These are phyloP conservation scores for Fusarium staphyleae DNA, from an alignment of 2,329 filamentous ascomycete species.

Conservation along the genomic window DNA sequence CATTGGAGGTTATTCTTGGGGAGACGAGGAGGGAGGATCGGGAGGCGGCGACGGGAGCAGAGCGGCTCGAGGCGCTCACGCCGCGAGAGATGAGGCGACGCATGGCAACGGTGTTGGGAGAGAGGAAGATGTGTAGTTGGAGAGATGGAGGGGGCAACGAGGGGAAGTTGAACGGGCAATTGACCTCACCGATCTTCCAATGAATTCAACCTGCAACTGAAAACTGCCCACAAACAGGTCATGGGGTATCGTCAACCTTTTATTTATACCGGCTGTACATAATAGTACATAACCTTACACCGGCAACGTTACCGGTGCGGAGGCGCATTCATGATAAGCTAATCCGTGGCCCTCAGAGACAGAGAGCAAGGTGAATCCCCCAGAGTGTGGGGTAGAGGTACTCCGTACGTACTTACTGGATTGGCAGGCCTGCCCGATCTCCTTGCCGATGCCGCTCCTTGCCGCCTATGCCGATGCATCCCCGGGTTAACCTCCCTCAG, in stretches of 20 bases:
- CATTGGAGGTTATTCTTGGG: constrained; percentile 48
- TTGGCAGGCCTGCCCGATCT: constrained; percentile 19
- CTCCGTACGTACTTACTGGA: neutral
- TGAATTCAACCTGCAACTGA: constrained; percentile 16
- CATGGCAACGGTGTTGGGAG: constrained; percentile 46
- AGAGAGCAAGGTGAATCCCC: constrained; percentile 4
- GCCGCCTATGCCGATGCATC: constrained; percentile 36
- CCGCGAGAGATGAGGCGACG: constrained; percentile 55
- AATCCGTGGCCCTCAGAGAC: constrained; percentile 5
- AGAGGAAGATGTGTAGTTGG: neutral
- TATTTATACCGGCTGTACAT: constrained; percentile 32
- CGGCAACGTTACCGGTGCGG: constrained; percentile 27
- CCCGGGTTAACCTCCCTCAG: constrained; percentile 12
- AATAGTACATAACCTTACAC: no score
- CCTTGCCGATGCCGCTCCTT: constrained; percentile 36
- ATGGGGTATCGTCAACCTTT: constrained; percentile 21
- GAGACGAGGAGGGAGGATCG: constrained; percentile 42
- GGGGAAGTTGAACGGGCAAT: neutral
- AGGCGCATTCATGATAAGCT: constrained; percentile 32
- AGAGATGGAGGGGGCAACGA: neutral
- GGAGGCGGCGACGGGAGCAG: constrained; percentile 39
- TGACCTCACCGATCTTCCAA: constrained; percentile 20
- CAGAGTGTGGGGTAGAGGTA: constrained; percentile 28
- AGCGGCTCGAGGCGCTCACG: constrained; percentile 46
- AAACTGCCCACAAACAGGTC: constrained; percentile 6